A percentile compares a stretch with the other conserved stretches of the same genome.
Conservation (phyloP, 2,329 filamentous ascomycete species). For the Penicillium aurantiogriseum region DNA sequence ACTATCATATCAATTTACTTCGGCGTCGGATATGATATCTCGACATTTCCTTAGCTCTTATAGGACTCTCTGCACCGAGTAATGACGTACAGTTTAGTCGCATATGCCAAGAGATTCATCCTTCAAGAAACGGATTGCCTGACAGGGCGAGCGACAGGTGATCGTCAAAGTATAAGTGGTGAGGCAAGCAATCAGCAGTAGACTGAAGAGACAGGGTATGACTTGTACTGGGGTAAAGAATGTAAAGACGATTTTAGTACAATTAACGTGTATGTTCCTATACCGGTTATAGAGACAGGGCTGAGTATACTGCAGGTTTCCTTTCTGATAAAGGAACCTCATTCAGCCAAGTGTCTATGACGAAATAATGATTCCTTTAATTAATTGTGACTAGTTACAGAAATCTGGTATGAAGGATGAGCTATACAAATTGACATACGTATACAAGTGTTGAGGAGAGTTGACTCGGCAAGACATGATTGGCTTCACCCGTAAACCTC, state of each 20-base stretch:
- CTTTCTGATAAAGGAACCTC: background rate
- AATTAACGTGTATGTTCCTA: background rate
- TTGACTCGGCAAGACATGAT: background rate
- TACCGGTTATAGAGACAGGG: background rate
- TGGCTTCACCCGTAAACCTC: background rate
- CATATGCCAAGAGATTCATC: background rate
- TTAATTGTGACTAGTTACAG: background rate
- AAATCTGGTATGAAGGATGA: background rate
- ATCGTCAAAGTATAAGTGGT: constrained; percentile 3
- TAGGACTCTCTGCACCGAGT: background rate
- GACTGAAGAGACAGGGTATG: constrained; percentile 5
- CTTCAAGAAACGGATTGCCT: background rate
- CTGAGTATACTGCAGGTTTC: background rate
- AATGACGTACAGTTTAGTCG: background rate
- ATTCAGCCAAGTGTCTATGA: background rate
- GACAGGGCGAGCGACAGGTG: constrained; percentile 6
- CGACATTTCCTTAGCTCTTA: background rate
- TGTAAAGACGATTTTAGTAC: background rate
- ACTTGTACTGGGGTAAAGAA: constrained; percentile 7
- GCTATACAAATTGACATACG: background rate
- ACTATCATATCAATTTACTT: background rate
- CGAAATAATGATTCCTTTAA: background rate
- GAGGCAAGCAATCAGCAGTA: constrained; percentile 3
- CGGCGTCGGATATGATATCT: background rate
- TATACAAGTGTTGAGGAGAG: background rate